Conservation (phyloP, 2,329 filamentous ascomycete genomes). For the Microsporum audouinii region DNA sequence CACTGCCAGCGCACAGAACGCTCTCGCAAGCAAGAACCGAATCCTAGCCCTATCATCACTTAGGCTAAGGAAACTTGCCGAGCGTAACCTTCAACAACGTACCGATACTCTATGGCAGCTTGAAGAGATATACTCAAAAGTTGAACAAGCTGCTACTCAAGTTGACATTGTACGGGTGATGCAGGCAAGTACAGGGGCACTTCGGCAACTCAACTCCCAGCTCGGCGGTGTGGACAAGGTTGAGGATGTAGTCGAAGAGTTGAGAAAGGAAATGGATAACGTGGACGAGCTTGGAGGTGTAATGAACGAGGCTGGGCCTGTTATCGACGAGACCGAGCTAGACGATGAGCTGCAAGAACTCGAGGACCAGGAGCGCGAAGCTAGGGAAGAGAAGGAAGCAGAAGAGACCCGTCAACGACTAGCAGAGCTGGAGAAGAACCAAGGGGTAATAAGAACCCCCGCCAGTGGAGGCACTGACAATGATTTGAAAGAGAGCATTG, state of each 20-base stretch:
- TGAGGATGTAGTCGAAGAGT: slow-evolving; percentile 59
- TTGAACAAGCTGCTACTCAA: slow-evolving; percentile 77
- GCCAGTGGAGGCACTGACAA: slow-evolving; percentile 20
- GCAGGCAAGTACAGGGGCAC: slow-evolving; percentile 61
- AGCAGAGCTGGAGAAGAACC: slow-evolving; percentile 36
- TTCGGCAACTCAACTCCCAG: slow-evolving; percentile 61
- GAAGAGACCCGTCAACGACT: slow-evolving; percentile 39
- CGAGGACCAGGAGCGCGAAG: slow-evolving; percentile 47
- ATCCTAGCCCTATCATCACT: slow-evolving; percentile 66
- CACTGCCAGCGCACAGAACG: slow-evolving; percentile 51
- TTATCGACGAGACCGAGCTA: slow-evolving; percentile 68
- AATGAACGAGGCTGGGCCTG: slow-evolving; percentile 51
- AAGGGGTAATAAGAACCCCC: slow-evolving; percentile 17
- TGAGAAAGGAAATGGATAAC: slow-evolving; percentile 69
- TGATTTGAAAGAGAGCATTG: slow-evolving; percentile 30
- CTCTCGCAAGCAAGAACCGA: slow-evolving; percentile 61
- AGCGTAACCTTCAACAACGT: slow-evolving; percentile 59
- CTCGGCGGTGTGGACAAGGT: slow-evolving; percentile 67
- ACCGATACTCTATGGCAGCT: slow-evolving; percentile 66
- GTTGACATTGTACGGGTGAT: slow-evolving; percentile 74
- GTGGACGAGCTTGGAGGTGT: slow-evolving; percentile 73
- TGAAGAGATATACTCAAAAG: slow-evolving; percentile 68
- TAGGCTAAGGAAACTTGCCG: slow-evolving; percentile 69
- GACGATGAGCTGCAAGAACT: slow-evolving; percentile 77
- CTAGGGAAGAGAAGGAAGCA: slow-evolving; percentile 40